phyloP scores from a whole-genome alignment of 495 filamentous ascomycete genomes.

The Penicillium arizonense region DNA sequence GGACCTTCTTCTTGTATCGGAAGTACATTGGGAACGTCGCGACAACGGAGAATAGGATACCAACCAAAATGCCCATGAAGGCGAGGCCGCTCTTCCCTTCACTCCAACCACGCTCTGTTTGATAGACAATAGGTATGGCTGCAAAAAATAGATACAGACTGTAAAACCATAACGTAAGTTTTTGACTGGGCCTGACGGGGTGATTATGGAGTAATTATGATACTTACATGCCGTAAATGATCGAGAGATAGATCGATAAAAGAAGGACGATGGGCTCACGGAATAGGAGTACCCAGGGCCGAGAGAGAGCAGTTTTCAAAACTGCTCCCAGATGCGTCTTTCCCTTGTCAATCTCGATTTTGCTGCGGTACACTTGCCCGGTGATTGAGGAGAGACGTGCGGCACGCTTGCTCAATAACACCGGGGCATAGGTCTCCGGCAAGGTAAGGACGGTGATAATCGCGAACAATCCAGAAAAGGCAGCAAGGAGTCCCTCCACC shows the following conservation, averaged over 20 bases:
- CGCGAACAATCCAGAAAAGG: conserved; percentile 9
- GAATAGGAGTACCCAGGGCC: conserved; percentile 11
- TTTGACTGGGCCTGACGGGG: too few relatives aligned
- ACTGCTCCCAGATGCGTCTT: conserved; percentile 19
- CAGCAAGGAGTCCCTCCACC: conserved; percentile 9
- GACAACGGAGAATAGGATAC: conserved; percentile 56
- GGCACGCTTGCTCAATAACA: conserved; percentile 50
- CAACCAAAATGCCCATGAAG: conserved; percentile 9
- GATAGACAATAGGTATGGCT: conserved; percentile 57
- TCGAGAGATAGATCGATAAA: conserved; percentile 59
- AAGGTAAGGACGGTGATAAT: conserved; percentile 39
- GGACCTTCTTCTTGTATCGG: too few relatives aligned
- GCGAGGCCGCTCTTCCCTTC: conserved; percentile 4
- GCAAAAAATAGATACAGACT: conserved; percentile 68
- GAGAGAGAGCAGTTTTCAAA: conserved; percentile 35
- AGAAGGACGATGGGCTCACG: conserved; percentile 51
- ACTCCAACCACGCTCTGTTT: conserved; percentile 40
- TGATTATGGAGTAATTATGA: too few relatives aligned
- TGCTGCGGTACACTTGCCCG: conserved; percentile 47
- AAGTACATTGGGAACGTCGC: too few relatives aligned
- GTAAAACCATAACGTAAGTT: too few relatives aligned
- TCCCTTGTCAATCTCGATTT: conserved; percentile 36
- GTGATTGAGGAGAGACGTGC: conserved; percentile 47
- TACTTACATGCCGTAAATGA: conserved; percentile 47
- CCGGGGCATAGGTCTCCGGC: conserved; percentile 57